Evolutionary conservation across 345 rosid genomes (phyloP), one percentile per base, ranked within the genome.

Genomic region (Aquilaria malaccensis): DNA sequence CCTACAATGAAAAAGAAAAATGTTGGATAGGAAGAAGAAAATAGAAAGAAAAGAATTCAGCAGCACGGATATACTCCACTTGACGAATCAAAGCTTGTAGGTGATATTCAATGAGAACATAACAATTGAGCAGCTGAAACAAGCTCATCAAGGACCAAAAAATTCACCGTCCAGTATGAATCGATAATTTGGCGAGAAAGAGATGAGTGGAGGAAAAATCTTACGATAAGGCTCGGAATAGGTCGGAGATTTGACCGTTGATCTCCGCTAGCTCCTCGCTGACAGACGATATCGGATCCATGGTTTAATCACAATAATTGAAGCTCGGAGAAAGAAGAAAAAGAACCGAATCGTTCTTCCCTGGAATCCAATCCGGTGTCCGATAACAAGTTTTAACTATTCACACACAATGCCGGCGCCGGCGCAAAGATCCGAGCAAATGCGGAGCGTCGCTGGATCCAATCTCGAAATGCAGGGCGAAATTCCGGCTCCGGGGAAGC

Each of bases 161-260:
- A 9, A 37, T 37, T 37, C 43, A 37, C 43, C 7, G 7, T 37
- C 43, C 43, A 37, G 43, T 37, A 37, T 37, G 7, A 37, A 37
- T 37, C 2, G 43, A 37, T 37, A 37, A 37, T 4, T 3, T 11
- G 14, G 33, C 33, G 46, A 10, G 30, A 22, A 12, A 69, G 30
- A 2, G 52, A 9, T 31, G n/a, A 54, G 11, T 6, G 0, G 13
- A 32, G 6, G 60, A 30, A 66, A 37, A 55, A 13, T 53, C 96
- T 84, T 71, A 94, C 99, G 95, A 83, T 41, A 94, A 60, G 64
- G 88, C 90, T 59, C 99, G 96, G 68, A 94, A 84, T 60, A 87
- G 56, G 79, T 94, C 97, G 53, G 84, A 55, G 79, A 94, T 86
- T 73, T 87, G 88, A 57, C 97, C 99, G 29, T 90, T 79, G 76